Percentiles rank a stretch among this genome's conserved stretches.
Conservation (phyloP, 768 basidiomycete species). For the Phanerodontia chrysosporium region DNA sequence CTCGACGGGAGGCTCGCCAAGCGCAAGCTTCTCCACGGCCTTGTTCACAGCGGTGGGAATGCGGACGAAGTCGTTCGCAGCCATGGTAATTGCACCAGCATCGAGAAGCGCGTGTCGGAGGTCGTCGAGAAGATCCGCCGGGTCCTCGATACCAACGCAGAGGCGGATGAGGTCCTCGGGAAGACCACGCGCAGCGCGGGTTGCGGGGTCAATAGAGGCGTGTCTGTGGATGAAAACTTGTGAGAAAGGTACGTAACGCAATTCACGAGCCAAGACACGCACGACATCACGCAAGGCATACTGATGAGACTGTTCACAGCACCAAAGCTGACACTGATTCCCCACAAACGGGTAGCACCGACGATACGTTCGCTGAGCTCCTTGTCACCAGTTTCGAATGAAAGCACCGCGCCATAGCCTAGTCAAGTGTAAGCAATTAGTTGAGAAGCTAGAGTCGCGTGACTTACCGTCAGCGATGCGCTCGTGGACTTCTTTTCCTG, state of each 20-base stretch:
- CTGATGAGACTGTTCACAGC: constrained; percentile 97
- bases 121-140: constrained; percentile 89
- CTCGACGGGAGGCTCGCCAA: constrained; percentile 22
- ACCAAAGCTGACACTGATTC: constrained; percentile 96
- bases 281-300: constrained; percentile 99
- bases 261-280: constrained; percentile 34
- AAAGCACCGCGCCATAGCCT: constrained; percentile 83
- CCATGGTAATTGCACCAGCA: constrained; percentile 75
- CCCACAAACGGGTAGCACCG: constrained; percentile 90
- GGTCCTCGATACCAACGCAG: constrained; percentile 97
- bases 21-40: constrained; percentile 67
- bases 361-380: constrained; percentile 89
- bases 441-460: too few species aligned
- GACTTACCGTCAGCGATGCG: constrained; percentile 73
- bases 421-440: background rate
- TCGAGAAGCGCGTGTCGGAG: constrained; percentile 89
- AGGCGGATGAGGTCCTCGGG: constrained; percentile 98
- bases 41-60: constrained; percentile 42
- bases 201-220: constrained; percentile 93
- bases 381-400: constrained; percentile 92
- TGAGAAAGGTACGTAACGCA: constrained; percentile 3
- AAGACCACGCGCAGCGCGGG: constrained; percentile 92
- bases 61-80: constrained; percentile 46
- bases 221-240: constrained; percentile 54
- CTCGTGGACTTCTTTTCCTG: constrained; percentile 83